Base-by-base conservation (phyloP, 2,329 filamentous ascomycete genomes). In the Cytospora paraplurivora region DNA sequence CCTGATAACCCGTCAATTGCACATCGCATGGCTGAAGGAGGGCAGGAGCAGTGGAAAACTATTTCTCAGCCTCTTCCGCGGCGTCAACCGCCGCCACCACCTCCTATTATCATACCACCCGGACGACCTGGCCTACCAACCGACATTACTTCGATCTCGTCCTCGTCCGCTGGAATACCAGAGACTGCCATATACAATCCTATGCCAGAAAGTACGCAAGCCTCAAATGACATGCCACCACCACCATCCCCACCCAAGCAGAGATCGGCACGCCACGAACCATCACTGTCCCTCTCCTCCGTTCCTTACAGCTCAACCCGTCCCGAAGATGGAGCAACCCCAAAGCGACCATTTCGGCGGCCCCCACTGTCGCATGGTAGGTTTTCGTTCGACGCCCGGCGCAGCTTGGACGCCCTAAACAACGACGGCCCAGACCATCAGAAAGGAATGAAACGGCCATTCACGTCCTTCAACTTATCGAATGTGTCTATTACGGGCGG, bases 391-490 rank as follows among this genome's bases (percentile, higher is more conserved):
- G 64, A 64, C 34, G 47, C 35, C 17, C 53, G 57, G 57, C 58
- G 57, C 32, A 66, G 61, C 44, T 60, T 63, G 32, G 64, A 64
- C 8, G 33, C 49, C 17, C 37, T 37, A 41, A 56, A 47, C 17
- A 15, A 34, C 21, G 32, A n/a, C n/a, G 65, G 68, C 50, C 56
- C 66, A 1, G 49, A 55, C 15, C 38, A 44, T 15, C 68, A 72
- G 7, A 76, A 82, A 37, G 83, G 84, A 56, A 62, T 21, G 17
- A 67, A 67, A 49, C 65, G 65, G 13, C 62, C 64, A n/a, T 64
- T 66, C 13, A 59, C 37, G 4, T 51, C 64, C n/a, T 21, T 53
- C 6, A 63, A 66, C 17, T 53, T 47, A 34, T 66, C 64, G 8
- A 56, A 64, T 21, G 41, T 59, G 35, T 66, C 62, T 56, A 32